phyloP scores from a whole-genome alignment of 768 basidiomycete species.

The Leccinum uliginosum region DNA sequence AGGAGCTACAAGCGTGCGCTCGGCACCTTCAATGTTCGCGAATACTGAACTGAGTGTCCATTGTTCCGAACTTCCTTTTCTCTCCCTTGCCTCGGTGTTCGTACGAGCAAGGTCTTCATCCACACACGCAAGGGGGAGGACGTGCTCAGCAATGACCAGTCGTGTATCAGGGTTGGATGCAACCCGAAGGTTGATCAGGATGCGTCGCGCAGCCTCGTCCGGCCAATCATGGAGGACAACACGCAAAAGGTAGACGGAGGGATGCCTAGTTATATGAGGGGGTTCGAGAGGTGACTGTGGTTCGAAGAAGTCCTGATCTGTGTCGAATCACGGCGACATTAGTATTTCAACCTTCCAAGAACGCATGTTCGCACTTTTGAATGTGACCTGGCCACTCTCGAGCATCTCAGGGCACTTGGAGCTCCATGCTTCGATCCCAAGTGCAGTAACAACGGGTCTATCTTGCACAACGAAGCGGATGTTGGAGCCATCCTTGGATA shows the following conservation, averaged over 20 bases:
- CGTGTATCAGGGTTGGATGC: constrained; percentile 41
- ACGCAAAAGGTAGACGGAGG: constrained; percentile 66
- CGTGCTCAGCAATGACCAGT: constrained; percentile 67
- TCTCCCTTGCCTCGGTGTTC: constrained; percentile 4
- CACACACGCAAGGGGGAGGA: constrained; percentile 66
- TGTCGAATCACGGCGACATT: background rate
- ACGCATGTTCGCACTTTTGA: constrained; percentile 39
- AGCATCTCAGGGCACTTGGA: constrained; percentile 55
- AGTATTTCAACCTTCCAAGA: background rate
- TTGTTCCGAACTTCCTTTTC: constrained; percentile 6
- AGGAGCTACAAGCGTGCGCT: constrained; percentile 48
- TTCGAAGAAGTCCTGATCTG: constrained; percentile 74
- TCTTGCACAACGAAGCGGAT: constrained; percentile 59
- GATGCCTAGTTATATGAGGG: constrained; percentile 29
- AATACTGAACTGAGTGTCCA: constrained; percentile 30
- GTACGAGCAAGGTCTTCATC: constrained; percentile 34
- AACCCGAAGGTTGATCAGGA: constrained; percentile 42
- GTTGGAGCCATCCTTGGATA: constrained; percentile 25
- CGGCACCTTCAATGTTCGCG: constrained; percentile 47
- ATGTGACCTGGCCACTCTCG: constrained; percentile 46
- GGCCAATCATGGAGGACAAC: constrained; percentile 80
- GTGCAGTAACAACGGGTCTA: constrained; percentile 46
- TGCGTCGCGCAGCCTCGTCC: constrained; percentile 46
- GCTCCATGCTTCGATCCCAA: constrained; percentile 57
- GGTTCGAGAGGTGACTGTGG: constrained; percentile 44